phyloP scores from a whole-genome alignment of 2,329 filamentous ascomycete genomes.

The Xylariales sp. region DNA sequence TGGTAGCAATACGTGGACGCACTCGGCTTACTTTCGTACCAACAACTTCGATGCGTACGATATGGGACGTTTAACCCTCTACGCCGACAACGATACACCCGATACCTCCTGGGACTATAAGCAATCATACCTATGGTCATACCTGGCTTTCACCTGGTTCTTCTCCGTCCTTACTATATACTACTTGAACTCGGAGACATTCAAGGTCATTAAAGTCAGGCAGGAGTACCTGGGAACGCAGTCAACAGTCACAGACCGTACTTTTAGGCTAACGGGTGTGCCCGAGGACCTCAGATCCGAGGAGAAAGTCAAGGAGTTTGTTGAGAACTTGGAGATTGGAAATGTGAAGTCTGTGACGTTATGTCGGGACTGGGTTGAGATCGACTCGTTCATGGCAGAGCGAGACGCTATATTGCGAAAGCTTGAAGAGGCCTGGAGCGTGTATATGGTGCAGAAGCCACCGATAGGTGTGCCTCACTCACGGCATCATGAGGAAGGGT shows the following conservation, averaged over 20 bases:
- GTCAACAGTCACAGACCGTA: constrained; percentile 92
- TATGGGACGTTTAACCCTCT: not conserved
- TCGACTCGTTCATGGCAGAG: constrained; percentile 70
- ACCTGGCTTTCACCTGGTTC: constrained; percentile 89
- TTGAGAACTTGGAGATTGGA: constrained; percentile 85
- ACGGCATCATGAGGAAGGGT: constrained; percentile 23
- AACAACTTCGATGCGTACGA: no score
- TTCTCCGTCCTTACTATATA: constrained; percentile 81
- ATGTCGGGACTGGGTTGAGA: constrained; percentile 78
- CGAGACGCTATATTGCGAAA: constrained; percentile 62
- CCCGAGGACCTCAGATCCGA: constrained; percentile 75
- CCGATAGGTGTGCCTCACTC: constrained; percentile 21
- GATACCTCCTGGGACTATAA: constrained; percentile 1
- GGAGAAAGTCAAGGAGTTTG: constrained; percentile 74
- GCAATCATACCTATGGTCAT: constrained; percentile 76
- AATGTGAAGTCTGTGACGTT: constrained; percentile 83
- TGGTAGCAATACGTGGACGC: not conserved
- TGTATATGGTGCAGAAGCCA: constrained; percentile 59
- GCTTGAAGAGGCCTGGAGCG: constrained; percentile 80
- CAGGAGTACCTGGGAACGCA: constrained; percentile 92
- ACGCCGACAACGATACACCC: not conserved
- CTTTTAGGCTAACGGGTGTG: constrained; percentile 86
- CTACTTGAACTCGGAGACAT: constrained; percentile 76
- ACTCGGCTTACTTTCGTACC: no score
- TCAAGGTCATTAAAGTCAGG: constrained; percentile 76